Evolutionary conservation across 2,329 filamentous ascomycete genomes (phyloP), one percentile per base, ranked within the genome.

Genomic region (Ceratocystis alfenasii): DNA sequence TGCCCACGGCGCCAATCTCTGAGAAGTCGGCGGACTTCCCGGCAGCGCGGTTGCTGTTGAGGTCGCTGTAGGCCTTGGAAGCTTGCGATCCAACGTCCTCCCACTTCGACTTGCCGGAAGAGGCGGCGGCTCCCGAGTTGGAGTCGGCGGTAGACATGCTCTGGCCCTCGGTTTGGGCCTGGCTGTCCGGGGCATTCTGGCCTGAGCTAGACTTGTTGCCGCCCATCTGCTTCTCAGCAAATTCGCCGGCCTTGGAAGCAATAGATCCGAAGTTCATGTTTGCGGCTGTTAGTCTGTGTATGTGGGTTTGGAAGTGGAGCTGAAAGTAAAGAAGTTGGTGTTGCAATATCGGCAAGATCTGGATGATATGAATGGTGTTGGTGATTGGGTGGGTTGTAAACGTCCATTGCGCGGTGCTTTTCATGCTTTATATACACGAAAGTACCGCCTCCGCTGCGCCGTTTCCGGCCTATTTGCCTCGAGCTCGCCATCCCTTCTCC

Each of bases 201-300:
- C 48, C 60, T 12, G 63, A 55, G 36, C 45, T 44, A 33, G 25
- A 25, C 45, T 46, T 50, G 59, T 57, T 62, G 17, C 64, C 68
- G 28, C 62, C 59, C 22, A 50, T n/a, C 8, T 68, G 44, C 22
- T 67, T 62, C 61, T 69, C 69, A 65, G 69, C 55, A 63, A 71
- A 70, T 64, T 69, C 67, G 67, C 70, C 61, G 53, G 70, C 71
- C 62, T 69, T 36, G 44, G 68, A 64, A 46, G 68, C 67, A 57
- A 72, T 57, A 67, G 70, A 70, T 69, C 69, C 64, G 62, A 72
- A 72, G 65, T 71, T 69, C 72, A 73, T 73, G 8, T 22, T 68
- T 33, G 55, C 36, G 22, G 12, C 17, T 66, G 46, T 7, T n/a
- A 3, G 22, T 65, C 10, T 65, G 33, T 45, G 17, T 22, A 28